Percentiles rank a stretch among this genome's conserved stretches.
Evolutionary conservation across 257 asterid species (phyloP).

Genomic region (Solanum verrucosum): DNA sequence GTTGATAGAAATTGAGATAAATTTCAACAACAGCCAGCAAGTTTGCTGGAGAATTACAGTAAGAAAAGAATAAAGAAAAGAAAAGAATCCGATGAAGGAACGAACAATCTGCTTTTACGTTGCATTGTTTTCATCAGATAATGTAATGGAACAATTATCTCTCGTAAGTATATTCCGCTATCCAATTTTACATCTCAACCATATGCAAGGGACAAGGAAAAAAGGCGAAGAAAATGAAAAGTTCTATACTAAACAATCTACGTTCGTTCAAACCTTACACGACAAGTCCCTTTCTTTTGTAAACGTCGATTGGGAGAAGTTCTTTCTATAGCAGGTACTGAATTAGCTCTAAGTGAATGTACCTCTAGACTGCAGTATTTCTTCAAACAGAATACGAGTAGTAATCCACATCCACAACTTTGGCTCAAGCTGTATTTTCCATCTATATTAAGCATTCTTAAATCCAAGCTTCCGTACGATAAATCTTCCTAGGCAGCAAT

Average conservation of each 20-base stretch:
- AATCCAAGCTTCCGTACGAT: constrained; percentile 14
- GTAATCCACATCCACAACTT: constrained; percentile 21
- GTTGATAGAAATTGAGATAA: neutral
- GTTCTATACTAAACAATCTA: constrained; percentile 36
- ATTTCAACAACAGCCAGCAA: constrained; percentile 2
- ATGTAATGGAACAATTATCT: constrained; percentile 21
- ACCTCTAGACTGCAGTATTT: constrained; percentile 26
- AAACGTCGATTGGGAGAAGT: constrained; percentile 24
- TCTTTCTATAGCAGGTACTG: constrained; percentile 29
- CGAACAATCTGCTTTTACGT: constrained; percentile 9
- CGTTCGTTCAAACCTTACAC: constrained; percentile 37
- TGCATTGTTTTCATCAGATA: constrained; percentile 11
- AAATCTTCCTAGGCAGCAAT: constrained; percentile 51
- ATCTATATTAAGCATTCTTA: constrained; percentile 32
- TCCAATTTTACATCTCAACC: constrained; percentile 40
- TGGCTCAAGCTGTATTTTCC: constrained; percentile 21
- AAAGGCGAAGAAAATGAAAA: constrained; percentile 22
- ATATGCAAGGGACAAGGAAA: neutral
- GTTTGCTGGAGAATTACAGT: neutral
- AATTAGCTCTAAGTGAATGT: constrained; percentile 24
- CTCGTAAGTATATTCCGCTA: constrained; percentile 25
- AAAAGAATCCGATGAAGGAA: constrained; percentile 9
- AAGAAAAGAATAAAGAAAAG: constrained; percentile 6
- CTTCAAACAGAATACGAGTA: constrained; percentile 12
- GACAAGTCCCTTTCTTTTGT: constrained; percentile 16